phyloP scores from a whole-genome alignment of 2,329 filamentous ascomycete genomes.

The Trichoderma sp. region DNA sequence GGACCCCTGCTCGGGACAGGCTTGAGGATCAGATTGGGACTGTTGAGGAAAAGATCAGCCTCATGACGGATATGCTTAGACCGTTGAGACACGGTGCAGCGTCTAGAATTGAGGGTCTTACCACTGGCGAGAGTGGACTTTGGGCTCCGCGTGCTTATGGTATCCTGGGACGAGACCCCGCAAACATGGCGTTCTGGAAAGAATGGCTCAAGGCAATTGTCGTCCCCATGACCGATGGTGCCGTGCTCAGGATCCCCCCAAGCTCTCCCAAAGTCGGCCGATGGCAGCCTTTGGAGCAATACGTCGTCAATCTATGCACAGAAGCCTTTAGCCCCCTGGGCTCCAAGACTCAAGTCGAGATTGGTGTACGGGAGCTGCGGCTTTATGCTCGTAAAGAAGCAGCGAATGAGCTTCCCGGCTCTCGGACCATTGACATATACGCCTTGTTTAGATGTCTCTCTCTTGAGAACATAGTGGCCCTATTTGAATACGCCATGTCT shows the following conservation, averaged over 20 bases:
- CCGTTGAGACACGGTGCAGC: constrained; percentile 92
- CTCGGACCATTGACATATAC: constrained; percentile 88
- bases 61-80: constrained; percentile 95
- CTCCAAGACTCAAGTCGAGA: constrained; percentile 93
- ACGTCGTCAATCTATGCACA: constrained; percentile 94
- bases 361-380: constrained; percentile 84
- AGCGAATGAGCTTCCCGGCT: constrained; percentile 87
- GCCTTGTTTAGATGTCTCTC: constrained; percentile 88
- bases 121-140: constrained; percentile 90
- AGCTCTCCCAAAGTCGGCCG: constrained; percentile 88
- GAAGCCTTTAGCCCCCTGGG: constrained; percentile 90
- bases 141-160: constrained; percentile 96
- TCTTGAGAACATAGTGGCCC: constrained; percentile 85
- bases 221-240: constrained; percentile 94
- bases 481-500: constrained; percentile 90
- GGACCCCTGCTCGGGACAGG: constrained; percentile 75
- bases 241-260: constrained; percentile 76
- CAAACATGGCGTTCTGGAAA: constrained; percentile 92
- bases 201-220: constrained; percentile 93
- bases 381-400: constrained; percentile 94
- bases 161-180: constrained; percentile 80
- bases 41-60: constrained; percentile 92
- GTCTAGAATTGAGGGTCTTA: constrained; percentile 95
- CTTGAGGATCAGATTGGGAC: constrained; percentile 93
- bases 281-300: constrained; percentile 95